Base-by-base conservation (phyloP, 176 grass and related monocot species). In the Oryza glumipatula region DNA sequence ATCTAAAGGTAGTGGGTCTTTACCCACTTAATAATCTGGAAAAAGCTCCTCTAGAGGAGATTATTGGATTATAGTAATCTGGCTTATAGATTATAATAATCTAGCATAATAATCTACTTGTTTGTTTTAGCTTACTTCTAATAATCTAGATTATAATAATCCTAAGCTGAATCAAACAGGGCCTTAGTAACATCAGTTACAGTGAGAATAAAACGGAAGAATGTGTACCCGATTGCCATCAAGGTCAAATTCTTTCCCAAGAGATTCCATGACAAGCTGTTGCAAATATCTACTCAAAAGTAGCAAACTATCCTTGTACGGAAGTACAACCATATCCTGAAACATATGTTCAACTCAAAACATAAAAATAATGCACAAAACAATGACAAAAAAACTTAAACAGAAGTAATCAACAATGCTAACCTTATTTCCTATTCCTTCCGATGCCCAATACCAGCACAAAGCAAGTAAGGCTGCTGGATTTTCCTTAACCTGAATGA, bases 281-380 rank as follows among this genome's bases (percentile, higher is more conserved):
- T 99, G 97, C 86, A 99, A 91, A 86, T 99, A 99, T 81, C 97
- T 88, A 91, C 97, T 99, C 83, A 96, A 92, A 52, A 99, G 97
- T 75, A 99, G 84, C 73, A 99, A 86, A 67, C 97, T 99, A 70
- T 99, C 94, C 79, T 99, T 99, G 86, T 99, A 99, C 43, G 97
- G 97, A 90, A 99, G 94, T 71, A 99, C 94, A 88, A 99, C 97
- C 97, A 99, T 99, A 94, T 99, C 97, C 97, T 99, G 86, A 13
- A 80, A 78, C 8, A 84, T 38, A 67, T 48, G n/a, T 9, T 19
- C 58, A 44, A 76, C 6, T 65, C 33, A 80, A 73, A 83, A n/a
- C 23, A 63, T 41, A 51, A 21, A n/a, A 63, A 63, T 41, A 51
- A 21, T 82, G 86, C 84, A 63, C 32, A 84, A 82, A 87, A 60